Conservation (phyloP, 768 basidiomycete species). For the Candolleomyces aberdarensis region DNA sequence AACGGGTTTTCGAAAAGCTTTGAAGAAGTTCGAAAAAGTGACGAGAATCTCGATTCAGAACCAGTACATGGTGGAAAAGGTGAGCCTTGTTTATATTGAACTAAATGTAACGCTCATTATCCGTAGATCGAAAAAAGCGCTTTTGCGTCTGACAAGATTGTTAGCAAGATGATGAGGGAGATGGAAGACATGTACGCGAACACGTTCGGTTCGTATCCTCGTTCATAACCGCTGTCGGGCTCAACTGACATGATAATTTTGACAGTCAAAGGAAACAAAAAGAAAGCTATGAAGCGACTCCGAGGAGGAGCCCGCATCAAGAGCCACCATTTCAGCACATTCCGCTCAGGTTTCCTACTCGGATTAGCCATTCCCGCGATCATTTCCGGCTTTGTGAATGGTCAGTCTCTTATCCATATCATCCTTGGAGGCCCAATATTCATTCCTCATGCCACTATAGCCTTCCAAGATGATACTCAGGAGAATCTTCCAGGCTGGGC, state of each 20-base stretch:
- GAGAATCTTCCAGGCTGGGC: slow-evolving; percentile 63
- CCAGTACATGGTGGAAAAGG: slow-evolving; percentile 80
- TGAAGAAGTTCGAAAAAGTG: slow-evolving; percentile 84
- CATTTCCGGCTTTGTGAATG: slow-evolving; percentile 56
- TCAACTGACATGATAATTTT: not conserved
- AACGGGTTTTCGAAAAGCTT: slow-evolving; percentile 82
- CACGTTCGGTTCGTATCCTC: slow-evolving; percentile 61
- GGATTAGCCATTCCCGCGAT: slow-evolving; percentile 74
- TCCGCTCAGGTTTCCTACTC: slow-evolving; percentile 68
- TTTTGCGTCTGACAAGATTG: slow-evolving; percentile 59
- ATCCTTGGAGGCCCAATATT: not conserved
- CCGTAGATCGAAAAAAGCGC: slow-evolving; percentile 60
- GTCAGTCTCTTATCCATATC: slow-evolving; percentile 30
- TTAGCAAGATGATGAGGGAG: slow-evolving; percentile 68
- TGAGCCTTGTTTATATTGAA: slow-evolving; percentile 20
- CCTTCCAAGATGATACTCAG: slow-evolving; percentile 51
- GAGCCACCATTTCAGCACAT: slow-evolving; percentile 68
- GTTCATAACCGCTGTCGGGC: not conserved
- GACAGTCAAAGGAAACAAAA: slow-evolving; percentile 67
- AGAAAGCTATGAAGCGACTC: slow-evolving; percentile 68
- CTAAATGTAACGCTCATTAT: not conserved
- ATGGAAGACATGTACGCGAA: slow-evolving; percentile 76
- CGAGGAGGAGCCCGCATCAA: slow-evolving; percentile 49
- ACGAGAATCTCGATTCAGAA: slow-evolving; percentile 73
- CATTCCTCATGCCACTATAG: slow-evolving; percentile 29